Conservation (phyloP, 176 grass and related monocot species). For the Carex kokanica region DNA sequence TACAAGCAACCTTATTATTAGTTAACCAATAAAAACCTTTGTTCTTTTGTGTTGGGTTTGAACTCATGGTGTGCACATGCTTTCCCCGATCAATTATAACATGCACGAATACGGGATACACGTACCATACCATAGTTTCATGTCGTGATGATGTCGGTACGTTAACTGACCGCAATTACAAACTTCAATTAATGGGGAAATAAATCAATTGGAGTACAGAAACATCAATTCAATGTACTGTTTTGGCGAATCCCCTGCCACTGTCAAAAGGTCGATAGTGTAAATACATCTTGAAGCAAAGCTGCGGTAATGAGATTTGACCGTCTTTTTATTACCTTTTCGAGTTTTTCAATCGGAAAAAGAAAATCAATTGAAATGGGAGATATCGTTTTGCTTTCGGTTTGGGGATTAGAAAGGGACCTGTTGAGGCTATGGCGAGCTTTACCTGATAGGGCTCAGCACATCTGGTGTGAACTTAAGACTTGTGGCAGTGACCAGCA, state of each 20-base stretch:
- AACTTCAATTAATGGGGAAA: constrained; percentile 5
- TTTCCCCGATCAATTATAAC: too few species aligned
- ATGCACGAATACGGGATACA: background rate
- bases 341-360: background rate
- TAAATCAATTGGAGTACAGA: background rate
- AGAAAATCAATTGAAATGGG: background rate
- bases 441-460: constrained; percentile 23
- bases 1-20: background rate
- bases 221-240: background rate
- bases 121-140: background rate
- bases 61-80: background rate
- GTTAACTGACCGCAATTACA: background rate
- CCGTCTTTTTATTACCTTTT: background rate
- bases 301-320: constrained; percentile 15
- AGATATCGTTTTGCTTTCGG: constrained; percentile 10
- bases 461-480: constrained; percentile 21
- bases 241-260: background rate
- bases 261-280: background rate
- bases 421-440: background rate
- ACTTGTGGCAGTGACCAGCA: background rate
- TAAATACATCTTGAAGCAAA: constrained; percentile 9
- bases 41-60: background rate
- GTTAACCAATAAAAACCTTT: background rate
- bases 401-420: constrained; percentile 31
- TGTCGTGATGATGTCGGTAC: background rate